Evolutionary conservation across 306 rosid species (phyloP), one percentile per base, ranked within the genome.

Genomic region (Fagus sylvatica): DNA sequence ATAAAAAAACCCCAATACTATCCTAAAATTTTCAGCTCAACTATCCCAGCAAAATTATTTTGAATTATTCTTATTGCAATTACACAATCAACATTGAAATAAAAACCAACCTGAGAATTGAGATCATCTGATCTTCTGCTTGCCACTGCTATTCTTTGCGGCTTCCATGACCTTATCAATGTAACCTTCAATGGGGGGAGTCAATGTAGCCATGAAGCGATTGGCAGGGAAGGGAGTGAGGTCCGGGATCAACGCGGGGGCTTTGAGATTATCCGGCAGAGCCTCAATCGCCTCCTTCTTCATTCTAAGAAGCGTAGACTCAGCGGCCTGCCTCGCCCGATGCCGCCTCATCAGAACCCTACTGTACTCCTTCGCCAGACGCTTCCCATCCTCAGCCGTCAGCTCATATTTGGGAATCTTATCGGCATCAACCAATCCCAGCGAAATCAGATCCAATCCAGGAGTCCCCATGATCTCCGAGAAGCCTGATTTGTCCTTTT

Each of bases 361-460:
- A 64, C 98, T 95, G 80, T 95, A 92, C 68, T 95, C 98, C 91
- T 95, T 92, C 0, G 98, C 98, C 67, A 95, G 87, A 74, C 72
- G 85, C 84, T 76, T 71, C 57, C 98, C 98, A 82, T 92, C 98
- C 76, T 95, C 98, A 10, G 78, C 90, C 0, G 84, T 62, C 42
- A 65, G 71, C 30, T 37, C 15, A 39, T 65, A 65, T 5, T 65
- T 39, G 49, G 71, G 71, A n/a, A 65, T 8, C 71, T 7, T 37
- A 5, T 65, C 71, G 28, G 71, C 33, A 11, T 65, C 71, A 1
- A 65, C 71, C 1, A 65, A 5, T 17, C 71, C 71, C 46, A 65
- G 71, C 46, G 71, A 7, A 16, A 65, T 65, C 13, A 65, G 71
- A 17, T 65, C 71, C 71, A 65, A 65, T 2, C 71, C 71, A 9